Conservation (phyloP, 176 grass and related monocot genomes). For the Tillandsia fasciculata region DNA sequence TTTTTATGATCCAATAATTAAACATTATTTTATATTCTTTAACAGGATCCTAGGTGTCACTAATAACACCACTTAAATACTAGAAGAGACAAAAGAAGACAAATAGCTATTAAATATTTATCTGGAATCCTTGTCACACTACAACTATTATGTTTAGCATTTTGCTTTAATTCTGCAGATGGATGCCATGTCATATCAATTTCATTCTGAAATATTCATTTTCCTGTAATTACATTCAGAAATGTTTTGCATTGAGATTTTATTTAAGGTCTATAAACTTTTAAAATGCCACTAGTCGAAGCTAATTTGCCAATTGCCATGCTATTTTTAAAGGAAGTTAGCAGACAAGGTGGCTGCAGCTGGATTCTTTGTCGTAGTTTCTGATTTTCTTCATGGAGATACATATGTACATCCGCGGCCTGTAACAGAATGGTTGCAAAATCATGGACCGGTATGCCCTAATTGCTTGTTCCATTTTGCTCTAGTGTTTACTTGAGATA, state of each 20-base stretch:
- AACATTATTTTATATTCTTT: too few species aligned
- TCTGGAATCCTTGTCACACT: too few species aligned
- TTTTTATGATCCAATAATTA: too few species aligned
- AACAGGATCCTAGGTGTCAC: too few species aligned
- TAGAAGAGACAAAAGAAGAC: too few species aligned
- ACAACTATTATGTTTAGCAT: too few species aligned
- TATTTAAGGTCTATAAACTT: conserved; percentile 3
- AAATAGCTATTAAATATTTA: too few species aligned
- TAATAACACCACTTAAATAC: too few species aligned
- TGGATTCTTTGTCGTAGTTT: conserved; percentile 31
- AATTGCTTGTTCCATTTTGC: neutral
- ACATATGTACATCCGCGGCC: conserved; percentile 12
- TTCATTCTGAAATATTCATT: neutral
- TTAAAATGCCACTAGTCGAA: neutral
- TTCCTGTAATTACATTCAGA: neutral
- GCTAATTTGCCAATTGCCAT: neutral
- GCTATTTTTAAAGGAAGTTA: conserved; percentile 24
- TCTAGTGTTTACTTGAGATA: neutral
- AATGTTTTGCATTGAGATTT: neutral
- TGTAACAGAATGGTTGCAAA: conserved; percentile 15
- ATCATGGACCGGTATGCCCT: conserved; percentile 22
- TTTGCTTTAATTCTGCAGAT: too few species aligned
- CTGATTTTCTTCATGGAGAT: conserved; percentile 41
- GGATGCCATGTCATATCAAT: neutral
- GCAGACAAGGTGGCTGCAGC: conserved; percentile 28